Conservation (phyloP, 2,329 filamentous ascomycete genomes). For the Colletotrichum sp. region DNA sequence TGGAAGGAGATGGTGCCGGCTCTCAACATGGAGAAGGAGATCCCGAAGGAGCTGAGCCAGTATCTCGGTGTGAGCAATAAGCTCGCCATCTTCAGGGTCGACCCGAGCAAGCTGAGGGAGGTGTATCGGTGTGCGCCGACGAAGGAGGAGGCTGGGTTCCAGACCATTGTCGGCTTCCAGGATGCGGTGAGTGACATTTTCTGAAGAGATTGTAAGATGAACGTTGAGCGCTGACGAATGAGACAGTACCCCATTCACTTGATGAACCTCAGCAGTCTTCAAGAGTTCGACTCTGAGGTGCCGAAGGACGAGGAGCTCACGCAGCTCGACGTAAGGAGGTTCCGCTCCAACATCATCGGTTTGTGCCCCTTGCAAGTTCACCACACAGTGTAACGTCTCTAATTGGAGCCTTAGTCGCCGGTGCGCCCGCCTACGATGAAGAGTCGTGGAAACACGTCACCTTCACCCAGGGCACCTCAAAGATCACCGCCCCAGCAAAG, state of each 20-base stretch:
- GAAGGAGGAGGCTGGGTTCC: conserved; percentile 63
- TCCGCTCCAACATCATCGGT: conserved; percentile 76
- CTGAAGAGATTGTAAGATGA: background rate
- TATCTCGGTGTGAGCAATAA: conserved; percentile 72
- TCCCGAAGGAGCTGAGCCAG: conserved; percentile 65
- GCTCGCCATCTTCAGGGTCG: conserved; percentile 72
- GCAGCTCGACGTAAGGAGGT: conserved; percentile 65
- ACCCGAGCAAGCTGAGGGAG: conserved; percentile 60
- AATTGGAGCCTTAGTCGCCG: conserved; percentile 52
- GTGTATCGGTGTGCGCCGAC: conserved; percentile 66
- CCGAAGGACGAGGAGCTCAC: conserved; percentile 52
- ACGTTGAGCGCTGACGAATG: background rate
- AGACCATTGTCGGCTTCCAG: conserved; percentile 71
- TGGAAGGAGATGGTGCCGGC: conserved; percentile 64
- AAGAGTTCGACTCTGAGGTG: conserved; percentile 63
- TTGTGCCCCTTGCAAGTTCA: conserved; percentile 24
- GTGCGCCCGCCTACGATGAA: conserved; percentile 69
- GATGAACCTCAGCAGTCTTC: conserved; percentile 68
- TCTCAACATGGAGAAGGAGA: conserved; percentile 62
- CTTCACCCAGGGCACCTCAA: conserved; percentile 53
- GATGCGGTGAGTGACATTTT: conserved; percentile 62
- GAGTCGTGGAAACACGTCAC: conserved; percentile 71
- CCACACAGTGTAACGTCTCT: background rate
- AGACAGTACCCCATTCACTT: conserved; percentile 72
- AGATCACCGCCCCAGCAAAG: conserved; percentile 45